Percentiles rank a stretch among this genome's conserved stretches.
These are phyloP conservation scores for Paratinospora sagittata DNA, from an alignment of 164 flowering plant genomes.

Conservation along the genomic window DNA sequence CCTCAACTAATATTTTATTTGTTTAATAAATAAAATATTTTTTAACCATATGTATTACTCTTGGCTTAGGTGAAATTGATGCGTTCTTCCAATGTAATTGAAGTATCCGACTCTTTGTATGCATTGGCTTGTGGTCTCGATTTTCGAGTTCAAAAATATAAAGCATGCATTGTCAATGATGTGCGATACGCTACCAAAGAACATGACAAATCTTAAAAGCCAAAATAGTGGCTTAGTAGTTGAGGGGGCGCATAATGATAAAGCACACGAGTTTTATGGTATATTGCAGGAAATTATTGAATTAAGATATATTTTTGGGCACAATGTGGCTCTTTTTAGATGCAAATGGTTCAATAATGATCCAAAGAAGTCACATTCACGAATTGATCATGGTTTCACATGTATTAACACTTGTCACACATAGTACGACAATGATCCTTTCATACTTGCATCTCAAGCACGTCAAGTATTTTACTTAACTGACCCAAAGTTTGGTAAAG, in stretches of 20 bases:
- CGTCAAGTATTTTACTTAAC: slow-evolving; percentile 2
- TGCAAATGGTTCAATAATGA: background rate
- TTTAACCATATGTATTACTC: no score
- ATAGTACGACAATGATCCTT: background rate
- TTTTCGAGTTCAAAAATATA: background rate
- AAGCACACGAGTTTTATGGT: background rate
- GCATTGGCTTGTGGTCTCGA: slow-evolving; percentile 6
- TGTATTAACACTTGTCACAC: background rate
- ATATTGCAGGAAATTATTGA: background rate
- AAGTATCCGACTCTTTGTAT: background rate
- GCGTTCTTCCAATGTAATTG: no score
- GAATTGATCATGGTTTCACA: background rate
- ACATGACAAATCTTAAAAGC: background rate
- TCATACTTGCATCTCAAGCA: slow-evolving; percentile 2
- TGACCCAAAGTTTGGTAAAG: background rate
- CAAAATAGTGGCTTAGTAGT: slow-evolving; percentile 3
- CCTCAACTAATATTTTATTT: no score
- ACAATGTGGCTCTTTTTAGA: background rate
- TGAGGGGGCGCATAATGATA: background rate
- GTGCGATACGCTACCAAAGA: background rate
- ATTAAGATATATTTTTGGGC: background rate
- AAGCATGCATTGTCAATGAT: background rate
- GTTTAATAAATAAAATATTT: no score
- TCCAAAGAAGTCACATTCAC: background rate
- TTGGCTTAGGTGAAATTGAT: no score